A percentile compares a stretch with the other conserved stretches of the same genome.
phyloP scores from a whole-genome alignment of 441 rosid genomes.

The Corymbia calophylla region DNA sequence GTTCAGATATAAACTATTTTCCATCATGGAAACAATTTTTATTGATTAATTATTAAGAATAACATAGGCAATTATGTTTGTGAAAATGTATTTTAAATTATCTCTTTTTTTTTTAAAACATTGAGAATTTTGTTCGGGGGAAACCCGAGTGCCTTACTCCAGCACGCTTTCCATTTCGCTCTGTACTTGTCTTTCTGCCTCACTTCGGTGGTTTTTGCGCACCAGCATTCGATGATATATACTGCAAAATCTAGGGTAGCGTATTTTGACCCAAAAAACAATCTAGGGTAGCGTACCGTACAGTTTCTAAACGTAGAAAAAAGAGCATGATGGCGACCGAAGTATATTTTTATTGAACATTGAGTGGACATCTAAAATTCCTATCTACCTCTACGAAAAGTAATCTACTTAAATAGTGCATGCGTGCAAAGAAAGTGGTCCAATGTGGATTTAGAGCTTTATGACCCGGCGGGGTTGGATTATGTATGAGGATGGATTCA shows the following conservation, averaged over 20 bases:
- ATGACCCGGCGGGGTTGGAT: neutral
- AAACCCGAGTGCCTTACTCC: neutral
- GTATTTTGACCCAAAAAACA: neutral
- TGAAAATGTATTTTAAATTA: too few relatives aligned
- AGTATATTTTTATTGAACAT: neutral
- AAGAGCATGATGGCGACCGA: neutral
- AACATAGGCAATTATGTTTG: accelerated
- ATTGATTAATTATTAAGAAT: too few relatives aligned
- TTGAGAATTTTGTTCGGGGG: too few relatives aligned
- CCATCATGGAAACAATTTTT: too few relatives aligned
- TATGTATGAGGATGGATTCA: neutral
- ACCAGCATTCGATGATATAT: neutral
- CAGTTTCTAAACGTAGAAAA: neutral
- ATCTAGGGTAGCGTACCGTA: neutral
- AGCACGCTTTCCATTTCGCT: neutral
- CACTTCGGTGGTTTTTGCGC: neutral
- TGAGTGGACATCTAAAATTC: neutral
- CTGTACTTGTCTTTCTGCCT: neutral
- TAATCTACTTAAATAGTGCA: neutral
- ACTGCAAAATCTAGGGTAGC: neutral
- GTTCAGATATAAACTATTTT: too few relatives aligned
- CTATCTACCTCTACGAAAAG: neutral
- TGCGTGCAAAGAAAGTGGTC: neutral
- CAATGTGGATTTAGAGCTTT: neutral
- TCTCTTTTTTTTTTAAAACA: too few relatives aligned